These are phyloP conservation scores for Puccinia coronata DNA, from an alignment of 1,284 basidiomycete species.

Conservation along the genomic window DNA sequence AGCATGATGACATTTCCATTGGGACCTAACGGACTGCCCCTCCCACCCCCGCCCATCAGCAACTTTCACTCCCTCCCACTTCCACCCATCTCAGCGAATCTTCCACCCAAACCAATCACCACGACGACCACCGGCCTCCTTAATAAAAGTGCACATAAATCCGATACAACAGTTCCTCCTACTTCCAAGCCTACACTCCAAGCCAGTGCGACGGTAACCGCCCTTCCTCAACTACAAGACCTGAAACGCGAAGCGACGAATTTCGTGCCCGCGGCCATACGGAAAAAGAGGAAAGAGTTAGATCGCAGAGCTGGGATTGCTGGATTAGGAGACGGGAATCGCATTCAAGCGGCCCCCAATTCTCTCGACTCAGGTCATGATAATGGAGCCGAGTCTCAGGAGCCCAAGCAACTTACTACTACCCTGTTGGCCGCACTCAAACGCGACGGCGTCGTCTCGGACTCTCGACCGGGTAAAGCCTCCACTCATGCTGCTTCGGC, in stretches of 20 bases:
- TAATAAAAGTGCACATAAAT: not conserved
- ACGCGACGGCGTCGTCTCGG: slow-evolving; percentile 34
- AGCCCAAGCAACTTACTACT: slow-evolving; percentile 29
- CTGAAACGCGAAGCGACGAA: slow-evolving; percentile 56
- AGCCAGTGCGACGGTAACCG: slow-evolving; percentile 53
- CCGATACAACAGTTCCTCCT: not conserved
- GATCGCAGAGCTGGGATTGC: slow-evolving; percentile 52
- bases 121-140: not conserved
- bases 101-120: slow-evolving; percentile 20
- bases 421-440: slow-evolving; percentile 35
- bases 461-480: slow-evolving; percentile 4
- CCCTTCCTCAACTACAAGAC: slow-evolving; percentile 57
- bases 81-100: slow-evolving; percentile 39
- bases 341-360: slow-evolving; percentile 53
- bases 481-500: not conserved
- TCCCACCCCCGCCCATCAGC: slow-evolving; percentile 35
- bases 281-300: slow-evolving; percentile 54
- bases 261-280: slow-evolving; percentile 56
- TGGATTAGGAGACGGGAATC: slow-evolving; percentile 53
- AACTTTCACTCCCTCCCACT: slow-evolving; percentile 30
- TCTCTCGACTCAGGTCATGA: not conserved
- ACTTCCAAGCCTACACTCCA: slow-evolving; percentile 6
- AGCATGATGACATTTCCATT: slow-evolving; percentile 31
- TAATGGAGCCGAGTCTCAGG: not conserved
- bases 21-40: slow-evolving; percentile 46